A percentile compares a stretch with the other conserved stretches of the same genome.
phyloP scores from a whole-genome alignment of 2,329 filamentous ascomycete genomes.

The Aspergillus fumigatiaffinis region DNA sequence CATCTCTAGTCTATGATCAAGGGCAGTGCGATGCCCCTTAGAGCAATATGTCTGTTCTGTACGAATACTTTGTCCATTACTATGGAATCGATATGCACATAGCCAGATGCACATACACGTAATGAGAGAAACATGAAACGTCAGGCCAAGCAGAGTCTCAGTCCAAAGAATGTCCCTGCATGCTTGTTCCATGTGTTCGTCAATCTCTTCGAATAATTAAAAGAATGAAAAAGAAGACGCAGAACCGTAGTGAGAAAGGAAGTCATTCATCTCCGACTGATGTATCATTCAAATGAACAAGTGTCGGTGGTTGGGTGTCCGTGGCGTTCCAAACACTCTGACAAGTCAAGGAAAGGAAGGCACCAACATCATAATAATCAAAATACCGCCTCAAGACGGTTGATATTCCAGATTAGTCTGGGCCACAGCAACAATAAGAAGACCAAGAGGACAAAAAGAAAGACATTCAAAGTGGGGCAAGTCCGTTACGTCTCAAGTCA shows the following conservation, averaged over 20 bases:
- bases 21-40: neutral
- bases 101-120: constrained; percentile 4
- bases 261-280: neutral
- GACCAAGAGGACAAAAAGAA: constrained; percentile 12
- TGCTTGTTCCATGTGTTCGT: neutral
- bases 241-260: neutral
- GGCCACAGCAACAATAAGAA: neutral
- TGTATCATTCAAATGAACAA: neutral
- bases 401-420: neutral
- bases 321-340: neutral
- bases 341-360: neutral
- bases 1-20: neutral
- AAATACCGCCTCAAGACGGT: neutral
- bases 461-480: constrained; percentile 22
- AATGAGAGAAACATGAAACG: neutral
- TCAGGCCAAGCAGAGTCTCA: neutral
- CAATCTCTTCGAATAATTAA: neutral
- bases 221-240: neutral
- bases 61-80: neutral
- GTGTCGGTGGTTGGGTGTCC: neutral
- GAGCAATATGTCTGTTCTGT: neutral
- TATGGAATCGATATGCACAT: neutral
- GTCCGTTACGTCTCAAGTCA: constrained; percentile 31
- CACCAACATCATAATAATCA: neutral
- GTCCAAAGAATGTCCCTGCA: neutral